A percentile compares a stretch with the other conserved stretches of the same genome.
Evolutionary conservation across 306 rosid species (phyloP).

Genomic region (Cucurbita pepo): DNA sequence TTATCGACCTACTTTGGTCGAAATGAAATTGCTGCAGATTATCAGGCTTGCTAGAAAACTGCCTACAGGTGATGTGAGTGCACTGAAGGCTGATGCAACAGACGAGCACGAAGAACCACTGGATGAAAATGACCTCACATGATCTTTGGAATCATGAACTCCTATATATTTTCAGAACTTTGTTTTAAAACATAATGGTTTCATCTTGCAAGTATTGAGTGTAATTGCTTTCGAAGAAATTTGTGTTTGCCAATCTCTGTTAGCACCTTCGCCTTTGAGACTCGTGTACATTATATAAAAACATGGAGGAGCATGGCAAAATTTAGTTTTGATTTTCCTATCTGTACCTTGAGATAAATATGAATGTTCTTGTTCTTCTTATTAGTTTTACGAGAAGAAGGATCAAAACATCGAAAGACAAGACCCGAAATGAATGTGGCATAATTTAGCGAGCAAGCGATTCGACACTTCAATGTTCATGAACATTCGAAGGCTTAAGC

Average conservation of each 20-base stretch:
- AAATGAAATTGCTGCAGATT: constrained; percentile 39
- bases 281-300: neutral
- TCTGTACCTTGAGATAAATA: neutral
- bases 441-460: neutral
- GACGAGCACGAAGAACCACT: constrained; percentile 41
- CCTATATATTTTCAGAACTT: neutral
- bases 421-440: neutral
- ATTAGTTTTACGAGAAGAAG: neutral
- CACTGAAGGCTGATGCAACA: constrained; percentile 21
- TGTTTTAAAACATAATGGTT: neutral
- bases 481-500: neutral
- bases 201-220: neutral
- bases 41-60: constrained; percentile 80
- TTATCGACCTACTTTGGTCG: neutral
- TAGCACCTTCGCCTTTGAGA: neutral
- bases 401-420: neutral
- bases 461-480: neutral
- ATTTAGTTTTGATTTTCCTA: neutral
- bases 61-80: constrained; percentile 74
- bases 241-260: neutral
- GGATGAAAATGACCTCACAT: constrained; percentile 87
- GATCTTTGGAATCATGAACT: neutral
- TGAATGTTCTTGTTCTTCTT: neutral
- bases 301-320: neutral
- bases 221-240: neutral